Conservation (phyloP, 352 stramenopile genomes). For the Phytophthora lateralis region DNA sequence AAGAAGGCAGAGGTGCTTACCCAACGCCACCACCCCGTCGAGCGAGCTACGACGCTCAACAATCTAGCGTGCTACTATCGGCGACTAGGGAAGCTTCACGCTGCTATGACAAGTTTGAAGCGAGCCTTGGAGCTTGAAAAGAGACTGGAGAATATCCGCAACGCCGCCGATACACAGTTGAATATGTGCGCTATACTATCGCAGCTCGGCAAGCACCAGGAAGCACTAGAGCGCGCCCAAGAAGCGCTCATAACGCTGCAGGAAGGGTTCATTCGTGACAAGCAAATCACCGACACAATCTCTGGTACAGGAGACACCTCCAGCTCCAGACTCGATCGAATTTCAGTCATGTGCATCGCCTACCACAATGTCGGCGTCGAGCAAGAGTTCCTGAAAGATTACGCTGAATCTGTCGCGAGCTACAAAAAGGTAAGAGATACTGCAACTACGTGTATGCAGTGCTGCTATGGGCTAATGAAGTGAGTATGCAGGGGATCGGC, state of each 20-base stretch:
- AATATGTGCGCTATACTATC: slow-evolving; percentile 94
- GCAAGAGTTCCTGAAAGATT: slow-evolving; percentile 94
- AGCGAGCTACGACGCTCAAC: slow-evolving; percentile 92
- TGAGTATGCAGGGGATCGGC: slow-evolving; percentile 67
- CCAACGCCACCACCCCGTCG: slow-evolving; percentile 71
- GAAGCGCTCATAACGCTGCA: slow-evolving; percentile 89
- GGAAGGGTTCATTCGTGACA: slow-evolving; percentile 80
- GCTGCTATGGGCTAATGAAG: neutral
- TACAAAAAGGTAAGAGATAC: slow-evolving; percentile 78
- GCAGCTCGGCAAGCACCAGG: slow-evolving; percentile 84
- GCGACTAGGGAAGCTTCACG: slow-evolving; percentile 86
- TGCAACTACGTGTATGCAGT: neutral
- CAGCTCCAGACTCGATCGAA: slow-evolving; percentile 60
- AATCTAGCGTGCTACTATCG: slow-evolving; percentile 95
- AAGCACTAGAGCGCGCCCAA: slow-evolving; percentile 89
- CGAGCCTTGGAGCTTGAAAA: slow-evolving; percentile 90
- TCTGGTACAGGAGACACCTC: slow-evolving; percentile 6
- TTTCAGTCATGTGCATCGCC: slow-evolving; percentile 93
- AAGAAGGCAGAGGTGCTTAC: slow-evolving; percentile 94
- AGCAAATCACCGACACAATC: slow-evolving; percentile 7
- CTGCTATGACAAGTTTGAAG: slow-evolving; percentile 91
- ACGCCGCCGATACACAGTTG: slow-evolving; percentile 92
- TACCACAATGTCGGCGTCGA: slow-evolving; percentile 96
- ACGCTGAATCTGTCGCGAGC: slow-evolving; percentile 76
- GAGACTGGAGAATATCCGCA: slow-evolving; percentile 64